Base-by-base conservation (phyloP, 176 grass and related monocot species). In the Microstegium vimineum region DNA sequence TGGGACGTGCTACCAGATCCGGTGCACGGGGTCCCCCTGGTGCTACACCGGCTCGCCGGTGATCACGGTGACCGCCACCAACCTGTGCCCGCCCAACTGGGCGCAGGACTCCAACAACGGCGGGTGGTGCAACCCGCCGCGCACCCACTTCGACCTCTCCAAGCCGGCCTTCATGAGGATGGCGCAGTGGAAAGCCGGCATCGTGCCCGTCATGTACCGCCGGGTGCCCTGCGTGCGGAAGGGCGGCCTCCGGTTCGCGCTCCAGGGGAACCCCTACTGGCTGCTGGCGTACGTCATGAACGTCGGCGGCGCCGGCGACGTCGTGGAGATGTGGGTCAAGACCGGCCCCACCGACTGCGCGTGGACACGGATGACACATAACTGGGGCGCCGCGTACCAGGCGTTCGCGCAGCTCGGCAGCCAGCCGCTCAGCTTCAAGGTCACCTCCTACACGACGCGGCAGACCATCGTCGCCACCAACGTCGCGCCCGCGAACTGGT, bases 61-160 rank as follows among this genome's bases (percentile, higher is more conserved):
- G 66, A 82, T 88, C 86, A 94, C 90, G 9, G 84, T 95, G 45
- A 95, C 87, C 0, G 95, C 87, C 18, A 95, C 92, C 16, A 98
- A 93, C 81, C 87, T 95, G 11, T 93, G 96, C 84, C 90, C 96
- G 51, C 92, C 87, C 25, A 98, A 98, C 89, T 93, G 89, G 93
- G 89, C 87, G 56, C 71, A 86, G 23, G 84, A 86, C 76, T 78
- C 85, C 46, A 77, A 95, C 82, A 49, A 77, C 66, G 96, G 91
- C 30, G 96, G 93, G 0, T 95, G 96, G 93, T 95, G 96, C 90
- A 98, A 98, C 69, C 96, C 90, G 4, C 93, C 96, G 1, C 84
- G 96, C 54, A 46, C 73, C 26, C 93, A 98, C 71, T 93, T 95
- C 84, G 89, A 98, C 83, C 76, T 95, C 76, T 86, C 93, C 62